Evolutionary conservation across 352 stramenopile species (phyloP), one percentile per base, ranked within the genome.

Genomic region (Globisporangium rhizosaccharum): DNA sequence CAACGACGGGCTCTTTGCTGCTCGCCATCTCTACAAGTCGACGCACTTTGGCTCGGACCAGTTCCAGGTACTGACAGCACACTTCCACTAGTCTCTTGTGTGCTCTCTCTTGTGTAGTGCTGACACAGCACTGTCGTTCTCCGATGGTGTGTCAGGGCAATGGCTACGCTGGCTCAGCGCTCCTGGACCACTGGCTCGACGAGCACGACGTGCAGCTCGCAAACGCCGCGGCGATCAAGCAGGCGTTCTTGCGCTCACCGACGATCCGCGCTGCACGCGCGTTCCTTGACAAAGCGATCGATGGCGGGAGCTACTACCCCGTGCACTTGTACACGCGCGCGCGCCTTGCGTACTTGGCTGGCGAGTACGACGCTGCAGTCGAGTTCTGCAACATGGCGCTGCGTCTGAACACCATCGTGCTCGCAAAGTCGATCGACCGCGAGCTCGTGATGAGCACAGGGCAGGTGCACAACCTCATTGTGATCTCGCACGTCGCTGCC

Each of bases 11-110:
- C 59, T 88, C 3, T 67, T 79, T n/a, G 66, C 70, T 4, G 68
- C 83, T 46, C 73, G 75, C 0, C 78, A 88, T 42, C 63, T 92
- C 23, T 56, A 77, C 48, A 87, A 87, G 48, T 51, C 77, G 59
- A 49, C 61, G 6, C 37, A 74, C 36, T 51, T 78, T 30, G 50
- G 71, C 30, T 44, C 53, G 2, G 61, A 30, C 10, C 25, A 62
- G 12, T 70, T 73, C 28, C 51, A 64, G 28, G 54, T 53, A 53
- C 37, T 20, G 33, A 5, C 30, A 36, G 30, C 30, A 23, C 23
- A 23, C 23, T 23, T 23, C 23, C 23, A 23, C 23, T 23, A 5
- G 9, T 5, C 30, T 5, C 30, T 36, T 18, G 20, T 12, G 11
- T 10, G 7, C 12, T 25, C 36, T 30, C 14, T 42, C 11, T 20